Conservation (phyloP, 257 asterid species). For the Plantago major region DNA sequence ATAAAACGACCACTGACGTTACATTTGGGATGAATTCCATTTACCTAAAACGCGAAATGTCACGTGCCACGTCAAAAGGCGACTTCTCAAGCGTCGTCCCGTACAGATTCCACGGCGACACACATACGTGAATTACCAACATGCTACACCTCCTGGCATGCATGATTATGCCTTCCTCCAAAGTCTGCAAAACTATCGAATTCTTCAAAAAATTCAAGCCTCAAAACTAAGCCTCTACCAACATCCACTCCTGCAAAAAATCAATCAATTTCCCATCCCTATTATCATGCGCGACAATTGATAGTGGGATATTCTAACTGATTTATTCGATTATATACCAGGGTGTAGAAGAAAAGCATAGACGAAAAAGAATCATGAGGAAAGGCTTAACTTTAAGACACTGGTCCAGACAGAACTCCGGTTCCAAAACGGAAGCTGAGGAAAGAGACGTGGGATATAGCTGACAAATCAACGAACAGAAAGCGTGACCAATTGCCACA, state of each 20-base stretch:
- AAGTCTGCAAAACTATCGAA: conserved; percentile 71
- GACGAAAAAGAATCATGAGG: conserved; percentile 92
- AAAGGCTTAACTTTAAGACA: conserved; percentile 78
- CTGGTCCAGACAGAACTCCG: conserved; percentile 80
- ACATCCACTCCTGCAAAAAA: conserved; percentile 68
- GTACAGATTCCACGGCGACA: conserved; percentile 63
- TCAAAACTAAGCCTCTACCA: conserved; percentile 71
- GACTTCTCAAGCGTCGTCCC: conserved; percentile 39
- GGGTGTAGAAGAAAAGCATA: conserved; percentile 91
- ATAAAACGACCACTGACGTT: conserved; percentile 86
- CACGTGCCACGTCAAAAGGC: conserved; percentile 50
- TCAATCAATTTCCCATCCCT: background rate
- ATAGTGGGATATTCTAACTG: too few relatives aligned
- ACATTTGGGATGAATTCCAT: conserved; percentile 89
- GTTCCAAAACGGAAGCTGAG: conserved; percentile 73
- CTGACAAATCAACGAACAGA: conserved; percentile 50
- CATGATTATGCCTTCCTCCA: conserved; percentile 68
- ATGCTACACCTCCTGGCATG: conserved; percentile 78
- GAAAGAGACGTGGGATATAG: conserved; percentile 45
- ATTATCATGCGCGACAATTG: too few relatives aligned
- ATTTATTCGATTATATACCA: conserved; percentile 34
- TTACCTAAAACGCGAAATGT: conserved; percentile 77
- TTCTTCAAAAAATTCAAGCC: conserved; percentile 56
- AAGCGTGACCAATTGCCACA: conserved; percentile 88
- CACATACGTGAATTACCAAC: conserved; percentile 78